These are phyloP conservation scores for Dothidotthia symphoricarpi DNA, from an alignment of 2,329 filamentous ascomycete genomes.

Conservation along the genomic window DNA sequence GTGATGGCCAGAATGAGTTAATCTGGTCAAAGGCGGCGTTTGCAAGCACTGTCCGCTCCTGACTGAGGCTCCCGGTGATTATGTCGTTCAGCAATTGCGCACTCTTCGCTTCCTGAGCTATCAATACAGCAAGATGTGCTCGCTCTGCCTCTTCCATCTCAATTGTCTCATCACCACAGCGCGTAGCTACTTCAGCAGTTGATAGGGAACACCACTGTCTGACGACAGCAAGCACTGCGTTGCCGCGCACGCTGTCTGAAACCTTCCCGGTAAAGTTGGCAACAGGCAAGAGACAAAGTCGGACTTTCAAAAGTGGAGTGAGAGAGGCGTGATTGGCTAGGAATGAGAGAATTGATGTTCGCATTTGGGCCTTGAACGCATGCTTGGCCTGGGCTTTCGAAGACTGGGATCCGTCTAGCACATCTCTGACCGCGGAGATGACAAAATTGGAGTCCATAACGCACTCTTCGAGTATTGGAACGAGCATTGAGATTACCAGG, in stretches of 20 bases:
- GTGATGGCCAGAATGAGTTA: constrained; percentile 67
- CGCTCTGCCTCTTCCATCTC: constrained; percentile 51
- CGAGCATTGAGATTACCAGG: constrained; percentile 64
- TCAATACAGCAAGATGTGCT: constrained; percentile 54
- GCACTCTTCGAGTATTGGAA: constrained; percentile 80
- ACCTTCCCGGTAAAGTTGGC: constrained; percentile 71
- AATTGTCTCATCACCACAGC: constrained; percentile 53
- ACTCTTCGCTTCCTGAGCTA: constrained; percentile 59
- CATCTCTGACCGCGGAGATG: constrained; percentile 59
- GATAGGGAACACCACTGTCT: constrained; percentile 64
- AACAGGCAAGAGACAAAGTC: constrained; percentile 67
- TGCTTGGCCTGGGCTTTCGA: constrained; percentile 23
- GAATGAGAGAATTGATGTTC: constrained; percentile 67
- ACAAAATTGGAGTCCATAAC: constrained; percentile 75
- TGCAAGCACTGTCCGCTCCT: constrained; percentile 56
- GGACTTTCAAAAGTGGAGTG: constrained; percentile 68
- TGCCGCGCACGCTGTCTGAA: constrained; percentile 69
- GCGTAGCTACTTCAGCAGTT: constrained; percentile 51
- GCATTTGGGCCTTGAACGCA: constrained; percentile 58
- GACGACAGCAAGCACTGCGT: constrained; percentile 73
- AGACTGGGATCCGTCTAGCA: constrained; percentile 57
- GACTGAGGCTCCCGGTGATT: constrained; percentile 46
- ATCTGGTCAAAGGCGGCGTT: constrained; percentile 67
- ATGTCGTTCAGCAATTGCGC: constrained; percentile 54
- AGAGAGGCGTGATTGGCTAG: constrained; percentile 69